Evolutionary conservation across 2,329 filamentous ascomycete species (phyloP).

Genomic region (Colletotrichum gigasporum): DNA sequence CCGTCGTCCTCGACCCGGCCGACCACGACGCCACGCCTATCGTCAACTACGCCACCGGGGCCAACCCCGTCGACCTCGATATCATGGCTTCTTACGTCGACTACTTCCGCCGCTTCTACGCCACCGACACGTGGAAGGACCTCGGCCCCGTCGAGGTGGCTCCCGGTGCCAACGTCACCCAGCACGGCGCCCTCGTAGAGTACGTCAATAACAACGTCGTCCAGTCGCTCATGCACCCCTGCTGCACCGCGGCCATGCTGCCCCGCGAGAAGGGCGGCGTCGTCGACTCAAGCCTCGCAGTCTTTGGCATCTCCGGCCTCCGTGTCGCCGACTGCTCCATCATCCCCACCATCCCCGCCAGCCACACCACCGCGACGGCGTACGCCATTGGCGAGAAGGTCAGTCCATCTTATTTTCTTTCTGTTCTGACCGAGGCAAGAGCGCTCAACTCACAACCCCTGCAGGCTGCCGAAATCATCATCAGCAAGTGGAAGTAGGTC

Average conservation of each 20-base stretch:
- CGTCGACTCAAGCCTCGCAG: slow-evolving; percentile 43
- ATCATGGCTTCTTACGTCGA: slow-evolving; percentile 43
- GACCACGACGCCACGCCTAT: slow-evolving; percentile 39
- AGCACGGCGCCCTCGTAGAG: slow-evolving; percentile 30
- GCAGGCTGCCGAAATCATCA: too few species aligned
- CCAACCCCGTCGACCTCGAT: slow-evolving; percentile 47
- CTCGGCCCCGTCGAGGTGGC: slow-evolving; percentile 40
- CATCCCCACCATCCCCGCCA: slow-evolving; percentile 36
- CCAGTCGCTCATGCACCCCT: slow-evolving; percentile 52
- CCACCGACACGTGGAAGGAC: slow-evolving; percentile 39
- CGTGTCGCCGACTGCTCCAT: slow-evolving; percentile 42
- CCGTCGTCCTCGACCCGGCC: slow-evolving; percentile 38
- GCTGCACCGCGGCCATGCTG: slow-evolving; percentile 55
- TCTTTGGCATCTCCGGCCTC: slow-evolving; percentile 44
- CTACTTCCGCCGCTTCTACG: slow-evolving; percentile 40
- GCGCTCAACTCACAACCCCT: too few species aligned
- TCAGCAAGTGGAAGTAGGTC: too few species aligned
- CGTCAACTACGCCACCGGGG: slow-evolving; percentile 45
- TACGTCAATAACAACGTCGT: slow-evolving; percentile 39
- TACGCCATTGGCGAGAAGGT: slow-evolving; percentile 63
- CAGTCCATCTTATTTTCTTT: too few species aligned
- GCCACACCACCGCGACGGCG: slow-evolving; percentile 58
- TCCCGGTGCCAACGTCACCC: slow-evolving; percentile 38
- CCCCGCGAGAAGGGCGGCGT: slow-evolving; percentile 47
- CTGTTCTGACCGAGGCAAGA: too few species aligned